These are phyloP conservation scores for Flaveria ramosissima DNA, from an alignment of 129 eudicot species.

Conservation along the genomic window DNA sequence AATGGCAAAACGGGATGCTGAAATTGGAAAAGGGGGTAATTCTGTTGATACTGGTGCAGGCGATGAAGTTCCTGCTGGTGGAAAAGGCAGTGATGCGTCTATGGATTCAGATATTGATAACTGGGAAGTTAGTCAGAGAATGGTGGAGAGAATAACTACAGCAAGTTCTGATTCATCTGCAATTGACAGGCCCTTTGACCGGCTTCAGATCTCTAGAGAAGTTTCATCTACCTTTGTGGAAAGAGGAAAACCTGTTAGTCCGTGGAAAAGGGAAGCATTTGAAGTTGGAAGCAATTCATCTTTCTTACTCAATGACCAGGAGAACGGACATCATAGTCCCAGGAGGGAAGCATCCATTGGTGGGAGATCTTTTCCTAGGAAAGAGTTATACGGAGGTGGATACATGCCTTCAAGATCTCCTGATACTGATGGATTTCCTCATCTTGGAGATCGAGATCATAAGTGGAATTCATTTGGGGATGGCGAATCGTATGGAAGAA, in stretches of 20 bases:
- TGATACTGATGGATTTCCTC: slow-evolving; percentile 60
- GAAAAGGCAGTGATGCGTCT: slow-evolving; percentile 53
- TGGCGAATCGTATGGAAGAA: slow-evolving; percentile 52
- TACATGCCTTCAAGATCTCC: slow-evolving; percentile 60
- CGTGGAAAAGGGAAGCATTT: slow-evolving; percentile 78
- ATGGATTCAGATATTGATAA: slow-evolving; percentile 51
- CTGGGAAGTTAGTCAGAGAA: slow-evolving; percentile 92
- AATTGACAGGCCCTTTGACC: slow-evolving; percentile 53
- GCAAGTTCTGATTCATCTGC: slow-evolving; percentile 72
- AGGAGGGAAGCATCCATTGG: slow-evolving; percentile 52
- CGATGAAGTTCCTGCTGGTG: slow-evolving; percentile 43
- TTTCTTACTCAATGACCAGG: slow-evolving; percentile 50
- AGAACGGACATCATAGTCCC: slow-evolving; percentile 61
- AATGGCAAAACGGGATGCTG: slow-evolving; percentile 73
- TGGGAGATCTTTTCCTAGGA: slow-evolving; percentile 60
- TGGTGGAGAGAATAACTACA: slow-evolving; percentile 80
- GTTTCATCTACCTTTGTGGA: slow-evolving; percentile 49
- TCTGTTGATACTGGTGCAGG: slow-evolving; percentile 31
- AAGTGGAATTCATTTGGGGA: slow-evolving; percentile 67
- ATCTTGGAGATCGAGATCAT: slow-evolving; percentile 49
- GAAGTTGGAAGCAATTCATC: slow-evolving; percentile 64
- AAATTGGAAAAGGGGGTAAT: slow-evolving; percentile 34
- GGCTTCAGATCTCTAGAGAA: slow-evolving; percentile 44
- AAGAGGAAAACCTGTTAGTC: slow-evolving; percentile 57
- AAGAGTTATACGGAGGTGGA: slow-evolving; percentile 57